phyloP scores from a whole-genome alignment of 2,329 filamentous ascomycete genomes.

The Phyllosticta citribraziliensis region DNA sequence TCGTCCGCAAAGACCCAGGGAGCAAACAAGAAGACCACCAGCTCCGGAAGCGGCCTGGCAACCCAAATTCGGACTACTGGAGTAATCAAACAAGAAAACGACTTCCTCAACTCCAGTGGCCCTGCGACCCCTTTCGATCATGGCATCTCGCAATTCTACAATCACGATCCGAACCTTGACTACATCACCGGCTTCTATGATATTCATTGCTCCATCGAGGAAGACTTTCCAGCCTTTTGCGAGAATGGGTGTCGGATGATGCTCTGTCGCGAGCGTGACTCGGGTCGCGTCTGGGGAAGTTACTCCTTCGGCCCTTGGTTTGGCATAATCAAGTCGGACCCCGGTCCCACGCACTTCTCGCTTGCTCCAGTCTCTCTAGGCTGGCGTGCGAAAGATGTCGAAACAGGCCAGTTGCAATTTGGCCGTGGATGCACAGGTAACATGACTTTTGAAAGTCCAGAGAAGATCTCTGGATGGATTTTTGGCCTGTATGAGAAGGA shows the following conservation, averaged over 20 bases:
- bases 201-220: constrained; percentile 23
- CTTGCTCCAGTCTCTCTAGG: constrained; percentile 11
- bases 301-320: constrained; percentile 36
- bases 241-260: constrained; percentile 18
- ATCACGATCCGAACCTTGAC: not conserved
- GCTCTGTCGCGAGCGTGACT: constrained; percentile 24
- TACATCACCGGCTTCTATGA: constrained; percentile 35
- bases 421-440: constrained; percentile 25
- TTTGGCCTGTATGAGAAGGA: constrained; percentile 18
- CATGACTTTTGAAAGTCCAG: constrained; percentile 19
- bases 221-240: constrained; percentile 12
- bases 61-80: not conserved
- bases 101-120: not conserved
- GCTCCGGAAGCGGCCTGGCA: not conserved
- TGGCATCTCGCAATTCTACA: not conserved
- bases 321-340: constrained; percentile 34
- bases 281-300: constrained; percentile 35
- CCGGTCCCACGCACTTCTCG: constrained; percentile 10
- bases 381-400: constrained; percentile 24
- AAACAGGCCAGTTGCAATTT: constrained; percentile 19
- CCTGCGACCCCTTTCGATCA: not conserved
- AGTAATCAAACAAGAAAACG: not conserved
- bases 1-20: not conserved
- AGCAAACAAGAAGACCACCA: not conserved
- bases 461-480: constrained; percentile 16